Evolutionary conservation across 2,329 filamentous ascomycete genomes (phyloP).

Genomic region (Tolypocladium nubicola): DNA sequence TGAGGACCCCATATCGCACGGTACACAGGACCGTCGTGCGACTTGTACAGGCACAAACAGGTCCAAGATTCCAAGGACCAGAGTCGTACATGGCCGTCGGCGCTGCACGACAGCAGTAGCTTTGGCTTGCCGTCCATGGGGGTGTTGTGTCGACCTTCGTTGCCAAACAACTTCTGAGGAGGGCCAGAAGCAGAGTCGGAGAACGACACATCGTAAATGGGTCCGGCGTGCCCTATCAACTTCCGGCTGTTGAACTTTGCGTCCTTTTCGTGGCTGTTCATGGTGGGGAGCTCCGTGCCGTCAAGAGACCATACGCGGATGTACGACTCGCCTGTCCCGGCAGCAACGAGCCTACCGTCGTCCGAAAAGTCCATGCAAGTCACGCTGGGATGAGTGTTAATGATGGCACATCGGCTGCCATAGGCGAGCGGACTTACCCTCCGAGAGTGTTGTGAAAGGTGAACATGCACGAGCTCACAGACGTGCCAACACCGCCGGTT

Average conservation of each 20-base stretch:
- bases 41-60: constrained; percentile 90
- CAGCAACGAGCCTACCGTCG: constrained; percentile 77
- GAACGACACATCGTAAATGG: constrained; percentile 84
- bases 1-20: constrained; percentile 84
- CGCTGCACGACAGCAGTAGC: constrained; percentile 77
- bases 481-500: constrained; percentile 72
- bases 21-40: constrained; percentile 83
- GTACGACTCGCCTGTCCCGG: constrained; percentile 87
- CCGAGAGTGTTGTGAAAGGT: constrained; percentile 96
- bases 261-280: constrained; percentile 47
- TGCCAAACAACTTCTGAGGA: constrained; percentile 38
- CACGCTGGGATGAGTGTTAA: constrained; percentile 40
- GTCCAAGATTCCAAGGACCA: constrained; percentile 91
- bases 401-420: background rate
- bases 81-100: constrained; percentile 77
- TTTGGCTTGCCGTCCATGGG: constrained; percentile 49
- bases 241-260: constrained; percentile 53
- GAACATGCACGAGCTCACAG: constrained; percentile 89
- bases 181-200: constrained; percentile 56
- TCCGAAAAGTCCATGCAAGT: constrained; percentile 95
- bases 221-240: constrained; percentile 81
- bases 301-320: constrained; percentile 91
- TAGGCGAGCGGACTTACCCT: constrained; percentile 44
- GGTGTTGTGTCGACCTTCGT: constrained; percentile 29
- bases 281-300: constrained; percentile 66